Evolutionary conservation across 2,329 filamentous ascomycete species (phyloP), one percentile per base, ranked within the genome.

Genomic region (Fusarium virguliforme): DNA sequence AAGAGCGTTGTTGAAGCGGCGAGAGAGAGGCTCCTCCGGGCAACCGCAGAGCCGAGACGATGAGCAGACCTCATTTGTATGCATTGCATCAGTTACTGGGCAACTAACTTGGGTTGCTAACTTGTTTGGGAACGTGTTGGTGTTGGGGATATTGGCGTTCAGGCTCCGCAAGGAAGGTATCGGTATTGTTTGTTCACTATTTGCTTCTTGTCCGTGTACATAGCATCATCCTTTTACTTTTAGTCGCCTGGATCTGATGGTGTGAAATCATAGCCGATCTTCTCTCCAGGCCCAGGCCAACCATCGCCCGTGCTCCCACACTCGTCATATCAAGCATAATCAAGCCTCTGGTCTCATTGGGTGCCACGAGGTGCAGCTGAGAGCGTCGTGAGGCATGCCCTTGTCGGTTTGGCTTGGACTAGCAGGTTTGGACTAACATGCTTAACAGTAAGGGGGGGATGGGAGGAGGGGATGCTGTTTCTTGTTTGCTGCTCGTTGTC

Each of bases 1-100:
- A 72, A 53, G 50, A 77, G 75, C 40, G 73, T 75, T 55, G 71
- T 75, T 13, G 75, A 77, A 35, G 75, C 72, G 13, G 74, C 75
- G 18, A 70, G 57, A 24, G 58, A 66, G 58, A 71, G 74, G 6
- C 58, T 76, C 32, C 62, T 57, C 4, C 68, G 51, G 32, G 61
- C 59, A 26, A 50, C 46, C 0, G 64, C 61, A 28, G 68, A 71
- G 18, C 41, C 62, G 12, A 62, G 68, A 43, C 64, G 64, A 65
- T 63, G 48, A 54, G 32, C 7, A 22, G 26, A 24, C 34, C 26
- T 50, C 46, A 50, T 50, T 50, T 50, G 15, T 32, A 32, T 18
- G 46, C 46, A 50, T 48, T 9, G 30, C 18, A 9, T 34, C 46
- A 50, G 46, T 32, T 50, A 50, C 26, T 50, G 46, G 46, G 28